Evolutionary conservation across 768 basidiomycete genomes (phyloP).

Genomic region (Megacollybia marginata): DNA sequence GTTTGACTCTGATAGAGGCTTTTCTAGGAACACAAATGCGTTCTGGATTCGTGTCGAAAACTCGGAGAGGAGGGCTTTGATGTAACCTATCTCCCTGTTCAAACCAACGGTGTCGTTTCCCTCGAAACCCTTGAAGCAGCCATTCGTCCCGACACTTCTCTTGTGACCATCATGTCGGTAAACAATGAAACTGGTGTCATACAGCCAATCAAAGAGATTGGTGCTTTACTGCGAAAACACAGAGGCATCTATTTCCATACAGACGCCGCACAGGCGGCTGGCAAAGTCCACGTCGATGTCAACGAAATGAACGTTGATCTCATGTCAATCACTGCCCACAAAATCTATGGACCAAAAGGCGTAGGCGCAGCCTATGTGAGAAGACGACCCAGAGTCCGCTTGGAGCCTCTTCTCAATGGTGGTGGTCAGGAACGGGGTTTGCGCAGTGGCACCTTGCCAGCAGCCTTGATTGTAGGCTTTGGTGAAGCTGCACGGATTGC

Average conservation of each 20-base stretch:
- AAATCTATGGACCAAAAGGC: slow-evolving; percentile 97
- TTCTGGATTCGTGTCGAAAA: slow-evolving; percentile 94
- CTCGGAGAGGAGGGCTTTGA: slow-evolving; percentile 96
- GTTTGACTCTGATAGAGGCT: background rate
- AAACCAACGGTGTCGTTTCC: slow-evolving; percentile 74
- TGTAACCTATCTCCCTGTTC: slow-evolving; percentile 94
- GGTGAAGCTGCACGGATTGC: slow-evolving; percentile 95
- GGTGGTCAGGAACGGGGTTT: slow-evolving; percentile 97
- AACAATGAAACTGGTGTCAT: slow-evolving; percentile 99
- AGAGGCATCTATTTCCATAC: slow-evolving; percentile 94
- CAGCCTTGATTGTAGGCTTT: slow-evolving; percentile 82
- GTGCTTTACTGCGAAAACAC: slow-evolving; percentile 76
- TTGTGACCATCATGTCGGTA: slow-evolving; percentile 98
- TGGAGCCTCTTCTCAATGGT: slow-evolving; percentile 92
- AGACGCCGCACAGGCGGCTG: slow-evolving; percentile 92
- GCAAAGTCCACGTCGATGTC: slow-evolving; percentile 88
- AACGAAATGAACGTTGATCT: slow-evolving; percentile 94
- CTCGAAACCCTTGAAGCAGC: slow-evolving; percentile 76
- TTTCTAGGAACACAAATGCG: slow-evolving; percentile 93
- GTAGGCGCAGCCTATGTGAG: slow-evolving; percentile 93
- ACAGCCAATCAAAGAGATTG: slow-evolving; percentile 94
- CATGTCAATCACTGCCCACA: slow-evolving; percentile 95
- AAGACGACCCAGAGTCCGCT: slow-evolving; percentile 81
- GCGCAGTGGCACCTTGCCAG: slow-evolving; percentile 89
- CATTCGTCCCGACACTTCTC: slow-evolving; percentile 85